These are phyloP conservation scores for Phialophora expanda DNA, from an alignment of 2,329 filamentous ascomycete genomes.

Conservation along the genomic window DNA sequence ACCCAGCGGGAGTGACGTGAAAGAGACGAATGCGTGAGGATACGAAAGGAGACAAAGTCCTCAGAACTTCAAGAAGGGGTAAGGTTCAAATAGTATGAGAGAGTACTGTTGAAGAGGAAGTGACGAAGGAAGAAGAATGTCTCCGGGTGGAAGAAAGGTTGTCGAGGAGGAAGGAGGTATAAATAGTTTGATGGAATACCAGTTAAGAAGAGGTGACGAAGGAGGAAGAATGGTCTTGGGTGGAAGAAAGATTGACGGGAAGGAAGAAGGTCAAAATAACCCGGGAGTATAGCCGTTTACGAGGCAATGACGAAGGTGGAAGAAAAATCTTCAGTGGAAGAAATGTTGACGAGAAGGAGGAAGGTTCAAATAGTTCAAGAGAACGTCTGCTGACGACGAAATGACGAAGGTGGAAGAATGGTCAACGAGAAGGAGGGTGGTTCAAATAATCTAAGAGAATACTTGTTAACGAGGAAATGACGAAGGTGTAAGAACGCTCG, in stretches of 20 bases:
- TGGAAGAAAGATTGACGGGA: not conserved
- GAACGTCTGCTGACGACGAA: not conserved
- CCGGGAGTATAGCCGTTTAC: not conserved
- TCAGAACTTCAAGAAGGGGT: not conserved
- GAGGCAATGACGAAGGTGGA: not conserved
- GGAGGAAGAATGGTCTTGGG: not conserved
- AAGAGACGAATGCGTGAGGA: not conserved
- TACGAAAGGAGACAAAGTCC: not conserved
- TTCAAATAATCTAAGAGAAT: too few relatives aligned
- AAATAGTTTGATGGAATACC: not conserved
- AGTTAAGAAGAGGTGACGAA: not conserved
- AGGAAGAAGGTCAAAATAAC: not conserved
- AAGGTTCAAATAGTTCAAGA: not conserved
- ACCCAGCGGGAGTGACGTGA: not conserved
- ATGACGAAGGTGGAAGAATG: not conserved
- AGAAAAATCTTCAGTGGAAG: not conserved
- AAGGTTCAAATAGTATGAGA: not conserved
- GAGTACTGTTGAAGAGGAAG: not conserved
- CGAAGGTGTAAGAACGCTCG: too few relatives aligned
- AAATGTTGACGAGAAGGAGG: not conserved
- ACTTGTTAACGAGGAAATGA: too few relatives aligned
- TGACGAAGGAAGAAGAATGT: not conserved
- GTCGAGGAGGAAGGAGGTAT: not conserved
- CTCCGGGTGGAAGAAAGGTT: not conserved
- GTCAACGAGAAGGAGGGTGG: not conserved